These are phyloP conservation scores for Sicyos edulis DNA, from an alignment of 306 rosid genomes.

Conservation along the genomic window DNA sequence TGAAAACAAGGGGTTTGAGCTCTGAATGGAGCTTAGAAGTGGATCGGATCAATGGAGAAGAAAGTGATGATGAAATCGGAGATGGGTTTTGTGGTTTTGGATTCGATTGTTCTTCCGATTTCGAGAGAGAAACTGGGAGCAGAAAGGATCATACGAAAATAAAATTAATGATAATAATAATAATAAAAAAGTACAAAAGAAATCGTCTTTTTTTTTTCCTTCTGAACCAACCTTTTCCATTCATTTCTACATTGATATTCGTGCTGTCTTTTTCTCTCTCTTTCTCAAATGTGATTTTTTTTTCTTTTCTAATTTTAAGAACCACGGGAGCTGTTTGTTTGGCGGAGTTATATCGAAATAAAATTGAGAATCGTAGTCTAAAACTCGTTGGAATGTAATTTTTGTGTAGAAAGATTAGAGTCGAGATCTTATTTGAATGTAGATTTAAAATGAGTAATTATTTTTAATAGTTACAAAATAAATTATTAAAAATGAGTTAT, in stretches of 20 bases:
- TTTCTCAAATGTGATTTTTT: background rate
- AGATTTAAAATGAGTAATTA: too few species aligned
- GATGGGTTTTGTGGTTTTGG: background rate
- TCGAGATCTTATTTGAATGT: too few species aligned
- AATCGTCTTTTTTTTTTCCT: background rate
- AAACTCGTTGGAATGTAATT: too few species aligned
- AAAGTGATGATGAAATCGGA: background rate
- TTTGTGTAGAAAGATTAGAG: too few species aligned
- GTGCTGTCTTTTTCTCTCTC: slow-evolving; percentile 12
- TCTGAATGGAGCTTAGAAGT: background rate
- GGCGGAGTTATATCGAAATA: too few species aligned
- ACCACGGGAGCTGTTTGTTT: too few species aligned
- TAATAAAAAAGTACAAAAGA: background rate
- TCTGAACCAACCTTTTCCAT: slow-evolving; percentile 13
- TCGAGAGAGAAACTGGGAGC: background rate
- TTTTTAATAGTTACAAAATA: too few species aligned
- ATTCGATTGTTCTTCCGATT: background rate
- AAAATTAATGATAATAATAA: too few species aligned
- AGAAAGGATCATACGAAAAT: slow-evolving; percentile 3
- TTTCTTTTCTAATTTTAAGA: too few species aligned
- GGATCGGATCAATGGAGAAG: background rate
- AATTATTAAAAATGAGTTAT: too few species aligned
- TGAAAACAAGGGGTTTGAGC: background rate
- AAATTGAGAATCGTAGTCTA: too few species aligned
- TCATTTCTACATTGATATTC: slow-evolving; percentile 7